Evolutionary conservation across 2,329 filamentous ascomycete genomes (phyloP), one percentile per base, ranked within the genome.

Genomic region (Cladosporium sphaerospermum): DNA sequence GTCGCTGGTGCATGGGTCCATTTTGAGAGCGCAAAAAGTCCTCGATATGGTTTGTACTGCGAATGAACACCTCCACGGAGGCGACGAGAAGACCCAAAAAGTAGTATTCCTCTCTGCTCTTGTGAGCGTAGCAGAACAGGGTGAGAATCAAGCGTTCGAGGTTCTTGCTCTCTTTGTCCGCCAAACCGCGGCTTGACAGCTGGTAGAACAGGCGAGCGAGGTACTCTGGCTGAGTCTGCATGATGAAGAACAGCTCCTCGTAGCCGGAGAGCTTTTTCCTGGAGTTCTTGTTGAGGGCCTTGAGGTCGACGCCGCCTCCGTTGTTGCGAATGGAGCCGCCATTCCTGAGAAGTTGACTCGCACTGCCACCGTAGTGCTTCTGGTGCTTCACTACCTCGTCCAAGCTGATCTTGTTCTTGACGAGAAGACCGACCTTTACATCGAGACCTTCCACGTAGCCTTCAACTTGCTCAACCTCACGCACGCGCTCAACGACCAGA

Each of bases 321-420:
- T 91, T 85, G 64, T 93, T 87, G 9, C 56, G 59, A 16, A 64
- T 53, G 9, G 61, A 59, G 13, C 57, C 63, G 7, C 65, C 65
- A 11, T 62, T 59, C 32, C 66, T 58, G 23, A 68, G 56, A 10
- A 68, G 59, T 52, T 67, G 64, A 4, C 60, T 61, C 13, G 66
- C 66, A 16, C 64, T 67, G 2, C 92, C 91, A 53, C 93, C 93
- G 64, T 93, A 96, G 69, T 96, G 95, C 74, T 87, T 92, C 67
- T 99, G 93, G 67, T 97, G 93, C 63, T 90, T 89, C 52, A 99
- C 88, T 28, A 99, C 93, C 72, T 99, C 95, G 66, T 99, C 93
- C 3, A 99, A 79, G 0, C 93, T 97, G 65, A 99, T 99, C 72
- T 99, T 99, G 80, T 99, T 99, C 79, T 97, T 97, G 64, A 99